A percentile compares a stretch with the other conserved stretches of the same genome.
Conservation (phyloP, 208 protist species). For the Entamoeba invadens region DNA sequence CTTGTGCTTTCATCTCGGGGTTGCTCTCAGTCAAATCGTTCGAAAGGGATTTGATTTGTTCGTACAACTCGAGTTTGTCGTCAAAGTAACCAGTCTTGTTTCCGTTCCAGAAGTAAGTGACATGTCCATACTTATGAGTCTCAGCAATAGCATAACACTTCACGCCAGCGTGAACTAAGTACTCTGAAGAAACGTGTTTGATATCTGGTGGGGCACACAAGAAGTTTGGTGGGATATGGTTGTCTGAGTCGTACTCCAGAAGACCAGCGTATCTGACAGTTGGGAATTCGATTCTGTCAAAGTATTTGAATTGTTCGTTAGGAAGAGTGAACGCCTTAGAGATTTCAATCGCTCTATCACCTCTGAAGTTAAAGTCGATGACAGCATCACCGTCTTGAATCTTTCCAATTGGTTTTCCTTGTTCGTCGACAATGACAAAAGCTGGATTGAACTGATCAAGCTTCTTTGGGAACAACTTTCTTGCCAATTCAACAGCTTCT, state of each 20-base stretch:
- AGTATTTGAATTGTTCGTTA: not conserved
- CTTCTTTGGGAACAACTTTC: not conserved
- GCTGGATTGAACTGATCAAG: constrained; percentile 12
- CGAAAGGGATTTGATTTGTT: not conserved
- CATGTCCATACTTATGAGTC: constrained; percentile 22
- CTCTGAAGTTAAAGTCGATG: constrained; percentile 8
- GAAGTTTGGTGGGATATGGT: not conserved
- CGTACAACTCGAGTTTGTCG: constrained; percentile 6
- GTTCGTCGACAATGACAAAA: not conserved
- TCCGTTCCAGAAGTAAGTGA: constrained; percentile 20
- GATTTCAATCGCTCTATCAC: constrained; percentile 18
- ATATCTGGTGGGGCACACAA: not conserved
- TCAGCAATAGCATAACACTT: constrained; percentile 11
- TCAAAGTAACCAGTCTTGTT: not conserved
- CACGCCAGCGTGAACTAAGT: not conserved
- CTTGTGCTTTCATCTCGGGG: constrained; percentile 21
- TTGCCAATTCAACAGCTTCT: not conserved
- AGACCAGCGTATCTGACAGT: constrained; percentile 5
- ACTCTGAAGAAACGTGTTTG: not conserved
- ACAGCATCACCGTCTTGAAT: constrained; percentile 8
- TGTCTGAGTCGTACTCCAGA: constrained; percentile 7
- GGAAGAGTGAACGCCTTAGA: not conserved
- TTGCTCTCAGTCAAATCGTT: not conserved
- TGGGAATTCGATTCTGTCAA: not conserved
- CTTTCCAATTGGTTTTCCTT: not conserved